Evolutionary conservation across 192 early-diverging fungal species (phyloP), one percentile per base, ranked within the genome.

Genomic region (Chytriomyces confervae): DNA sequence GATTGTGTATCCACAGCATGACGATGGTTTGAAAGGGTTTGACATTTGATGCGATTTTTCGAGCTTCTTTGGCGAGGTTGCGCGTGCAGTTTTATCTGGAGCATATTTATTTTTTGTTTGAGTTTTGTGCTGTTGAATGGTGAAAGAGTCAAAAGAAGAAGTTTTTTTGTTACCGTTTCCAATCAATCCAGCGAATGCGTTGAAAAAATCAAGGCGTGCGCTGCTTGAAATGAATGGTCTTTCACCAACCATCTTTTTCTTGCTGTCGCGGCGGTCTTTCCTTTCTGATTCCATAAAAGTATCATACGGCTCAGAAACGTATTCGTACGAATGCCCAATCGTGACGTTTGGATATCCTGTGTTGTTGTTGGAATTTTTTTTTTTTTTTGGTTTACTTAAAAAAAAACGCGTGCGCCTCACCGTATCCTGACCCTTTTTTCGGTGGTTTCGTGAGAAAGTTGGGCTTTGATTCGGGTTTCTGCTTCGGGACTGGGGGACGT

Each of bases 381-480:
- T 76, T 85, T 48, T 36, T n/a, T 64, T 50, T n/a, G n/a, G n/a
- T n/a, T n/a, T n/a, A n/a, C n/a, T n/a, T n/a, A 53, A 53, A 53
- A 53, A 10, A 53, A n/a, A 57, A 16, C 10, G 10, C 51, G 51
- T n/a, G n/a, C 10, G n/a, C 51, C 51, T 47, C 57, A 71, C 88
- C 88, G 61, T 88, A 89, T 27, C 86, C 88, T 29, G 84, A 80
- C 47, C 88, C 88, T 45, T 82, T 77, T 77, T 89, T 89, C 64
- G 88, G 81, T 1, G 88, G 88, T 49, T 74, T 78, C 5, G 86
- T 88, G 20, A 83, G 74, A 66, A 89, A 88, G 77, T 89, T 89
- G 47, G 68, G 79, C 47, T 84, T 85, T 5, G 77, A 53, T 64
- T 83, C 82, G 10, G 74, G 73, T 36, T 80, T 72, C 50, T 81